Evolutionary conservation across 2,329 filamentous ascomycete genomes (phyloP).

Genomic region (Cyphellophora europaea): DNA sequence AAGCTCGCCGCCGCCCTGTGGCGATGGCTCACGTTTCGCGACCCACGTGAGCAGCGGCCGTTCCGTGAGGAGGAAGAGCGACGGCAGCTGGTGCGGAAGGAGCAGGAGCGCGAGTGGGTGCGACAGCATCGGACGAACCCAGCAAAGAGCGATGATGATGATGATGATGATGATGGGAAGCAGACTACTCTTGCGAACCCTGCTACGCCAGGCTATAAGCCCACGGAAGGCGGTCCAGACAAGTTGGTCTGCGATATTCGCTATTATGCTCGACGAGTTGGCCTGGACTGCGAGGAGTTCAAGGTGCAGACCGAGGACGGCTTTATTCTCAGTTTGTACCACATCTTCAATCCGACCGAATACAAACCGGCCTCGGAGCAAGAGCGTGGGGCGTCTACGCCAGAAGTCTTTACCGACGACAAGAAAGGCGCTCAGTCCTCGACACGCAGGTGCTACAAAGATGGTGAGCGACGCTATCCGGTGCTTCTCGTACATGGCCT

Average conservation of each 20-base stretch:
- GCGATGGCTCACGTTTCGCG: no score
- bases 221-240: conserved; percentile 73
- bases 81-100: no score
- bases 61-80: no score
- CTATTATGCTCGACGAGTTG: conserved; percentile 82
- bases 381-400: conserved; percentile 39
- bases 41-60: no score
- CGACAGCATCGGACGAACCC: conserved; percentile 28
- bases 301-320: conserved; percentile 89
- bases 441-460: conserved; percentile 23
- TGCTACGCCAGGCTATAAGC: conserved; percentile 49
- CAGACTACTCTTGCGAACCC: not conserved
- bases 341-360: conserved; percentile 75
- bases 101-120: conserved; percentile 56
- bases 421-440: conserved; percentile 13
- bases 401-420: conserved; percentile 51
- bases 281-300: conserved; percentile 74
- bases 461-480: conserved; percentile 59
- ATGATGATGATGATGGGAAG: conserved; percentile 29
- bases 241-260: conserved; percentile 66
- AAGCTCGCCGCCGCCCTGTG: no score
- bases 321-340: conserved; percentile 82
- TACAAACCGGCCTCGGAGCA: conserved; percentile 45
- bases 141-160: conserved; percentile 6
- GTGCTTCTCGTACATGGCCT: conserved; percentile 82